These are phyloP conservation scores for Scytalidium lignicola DNA, from an alignment of 2,329 filamentous ascomycete genomes.

Conservation along the genomic window DNA sequence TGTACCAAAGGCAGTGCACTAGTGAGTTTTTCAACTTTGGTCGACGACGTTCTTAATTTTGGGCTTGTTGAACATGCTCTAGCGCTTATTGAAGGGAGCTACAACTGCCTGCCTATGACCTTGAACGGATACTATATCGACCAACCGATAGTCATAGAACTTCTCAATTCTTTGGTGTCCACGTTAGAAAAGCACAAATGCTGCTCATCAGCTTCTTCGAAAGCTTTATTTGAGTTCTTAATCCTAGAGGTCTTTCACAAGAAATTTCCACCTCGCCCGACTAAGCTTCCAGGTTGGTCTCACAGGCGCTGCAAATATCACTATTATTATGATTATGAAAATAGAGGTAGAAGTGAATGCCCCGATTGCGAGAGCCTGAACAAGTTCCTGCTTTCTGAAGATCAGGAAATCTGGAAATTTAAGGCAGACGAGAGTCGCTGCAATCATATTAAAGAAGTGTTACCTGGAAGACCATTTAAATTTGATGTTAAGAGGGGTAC, in stretches of 20 bases:
- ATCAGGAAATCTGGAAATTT: conserved; percentile 2
- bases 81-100: background rate
- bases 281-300: conserved; percentile 1
- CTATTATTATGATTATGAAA: background rate
- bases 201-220: conserved; percentile 1
- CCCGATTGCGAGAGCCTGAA: conserved; percentile 6
- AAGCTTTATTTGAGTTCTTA: conserved; percentile 5
- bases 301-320: background rate
- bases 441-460: conserved; percentile 1
- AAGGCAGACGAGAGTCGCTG: background rate
- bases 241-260: conserved; percentile 1
- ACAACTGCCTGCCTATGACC: background rate
- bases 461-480: background rate
- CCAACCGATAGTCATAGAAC: conserved; percentile 5
- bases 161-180: background rate
- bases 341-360: too few species aligned
- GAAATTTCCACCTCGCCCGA: conserved; percentile 1
- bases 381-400: conserved; percentile 5
- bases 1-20: background rate
- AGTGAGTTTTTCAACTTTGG: background rate
- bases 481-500: conserved; percentile 1
- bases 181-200: background rate
- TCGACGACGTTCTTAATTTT: background rate
- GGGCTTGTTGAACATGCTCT: background rate
- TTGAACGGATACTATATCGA: background rate